These are phyloP conservation scores for Penicillium simplicissimum DNA, from an alignment of 495 filamentous ascomycete species.

Conservation along the genomic window DNA sequence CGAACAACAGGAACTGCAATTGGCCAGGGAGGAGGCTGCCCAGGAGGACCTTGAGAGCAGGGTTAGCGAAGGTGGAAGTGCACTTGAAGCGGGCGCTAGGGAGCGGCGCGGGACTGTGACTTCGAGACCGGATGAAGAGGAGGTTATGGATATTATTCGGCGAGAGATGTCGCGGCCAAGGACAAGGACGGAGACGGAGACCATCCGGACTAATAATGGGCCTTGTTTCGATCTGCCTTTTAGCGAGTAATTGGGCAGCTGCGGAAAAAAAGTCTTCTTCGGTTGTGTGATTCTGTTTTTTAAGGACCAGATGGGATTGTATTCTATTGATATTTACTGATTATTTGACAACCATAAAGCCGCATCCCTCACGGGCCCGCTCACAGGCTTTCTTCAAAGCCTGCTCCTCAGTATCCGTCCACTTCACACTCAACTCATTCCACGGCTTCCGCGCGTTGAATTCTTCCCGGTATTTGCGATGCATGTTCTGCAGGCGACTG, in stretches of 20 bases:
- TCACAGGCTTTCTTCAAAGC: slow-evolving; percentile 68
- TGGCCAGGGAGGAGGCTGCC: not conserved
- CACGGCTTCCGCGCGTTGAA: slow-evolving; percentile 74
- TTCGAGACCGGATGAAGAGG: slow-evolving; percentile 10
- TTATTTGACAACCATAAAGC: slow-evolving; percentile 78
- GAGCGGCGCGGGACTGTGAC: slow-evolving; percentile 13
- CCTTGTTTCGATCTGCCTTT: slow-evolving; percentile 19
- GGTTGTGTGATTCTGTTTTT: not conserved
- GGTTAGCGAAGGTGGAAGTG: slow-evolving; percentile 4
- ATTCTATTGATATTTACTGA: too few species aligned
- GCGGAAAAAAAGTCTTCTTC: too few species aligned
- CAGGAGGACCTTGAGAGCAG: not conserved
- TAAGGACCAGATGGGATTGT: not conserved
- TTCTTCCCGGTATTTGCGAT: slow-evolving; percentile 72
- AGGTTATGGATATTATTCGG: slow-evolving; percentile 16
- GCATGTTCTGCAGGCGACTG: slow-evolving; percentile 68
- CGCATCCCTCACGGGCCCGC: slow-evolving; percentile 73
- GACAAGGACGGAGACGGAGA: slow-evolving; percentile 1
- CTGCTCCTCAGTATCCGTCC: slow-evolving; percentile 88
- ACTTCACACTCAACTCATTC: slow-evolving; percentile 84
- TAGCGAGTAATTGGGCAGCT: not conserved
- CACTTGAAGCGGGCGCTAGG: not conserved
- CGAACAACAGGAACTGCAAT: slow-evolving; percentile 3
- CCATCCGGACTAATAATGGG: slow-evolving; percentile 13
- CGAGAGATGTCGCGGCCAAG: slow-evolving; percentile 18